Evolutionary conservation across 2,329 filamentous ascomycete genomes (phyloP).

Genomic region (Calycina herbarum): DNA sequence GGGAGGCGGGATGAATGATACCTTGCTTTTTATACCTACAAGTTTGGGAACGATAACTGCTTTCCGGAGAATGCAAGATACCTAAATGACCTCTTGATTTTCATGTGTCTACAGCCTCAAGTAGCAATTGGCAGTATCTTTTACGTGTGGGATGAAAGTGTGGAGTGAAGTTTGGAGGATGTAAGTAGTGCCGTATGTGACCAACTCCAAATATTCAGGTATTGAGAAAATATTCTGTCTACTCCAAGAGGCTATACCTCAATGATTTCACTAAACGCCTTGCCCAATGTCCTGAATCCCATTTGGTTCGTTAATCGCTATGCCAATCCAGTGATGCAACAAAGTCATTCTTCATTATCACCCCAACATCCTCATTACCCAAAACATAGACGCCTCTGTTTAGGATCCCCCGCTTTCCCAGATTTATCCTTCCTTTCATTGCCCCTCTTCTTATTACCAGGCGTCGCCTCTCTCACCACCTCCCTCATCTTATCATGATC

Average conservation of each 20-base stretch:
- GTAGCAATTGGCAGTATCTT: no score
- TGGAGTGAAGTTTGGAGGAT: no score
- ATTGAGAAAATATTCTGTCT: no score
- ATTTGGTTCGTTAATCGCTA: neutral
- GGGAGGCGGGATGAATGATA: constrained; percentile 7
- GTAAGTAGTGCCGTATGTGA: no score
- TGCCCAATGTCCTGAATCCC: neutral
- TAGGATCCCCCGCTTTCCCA: constrained; percentile 18
- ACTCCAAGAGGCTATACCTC: neutral
- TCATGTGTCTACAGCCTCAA: no score
- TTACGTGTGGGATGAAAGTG: no score
- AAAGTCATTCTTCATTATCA: neutral
- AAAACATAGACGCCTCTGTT: constrained; percentile 24
- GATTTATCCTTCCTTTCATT: constrained; percentile 17
- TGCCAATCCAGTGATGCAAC: neutral
- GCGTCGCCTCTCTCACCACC: constrained; percentile 19
- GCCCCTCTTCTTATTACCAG: constrained; percentile 8
- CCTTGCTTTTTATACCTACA: neutral
- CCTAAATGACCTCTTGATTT: no score
- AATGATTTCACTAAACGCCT: constrained; percentile 9
- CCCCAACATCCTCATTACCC: constrained; percentile 8
- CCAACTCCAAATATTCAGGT: no score
- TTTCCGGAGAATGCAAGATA: no score
- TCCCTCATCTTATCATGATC: constrained; percentile 7
- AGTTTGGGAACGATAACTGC: neutral